Evolutionary conservation across 306 rosid genomes (phyloP).

Genomic region (Vigna unguiculata): DNA sequence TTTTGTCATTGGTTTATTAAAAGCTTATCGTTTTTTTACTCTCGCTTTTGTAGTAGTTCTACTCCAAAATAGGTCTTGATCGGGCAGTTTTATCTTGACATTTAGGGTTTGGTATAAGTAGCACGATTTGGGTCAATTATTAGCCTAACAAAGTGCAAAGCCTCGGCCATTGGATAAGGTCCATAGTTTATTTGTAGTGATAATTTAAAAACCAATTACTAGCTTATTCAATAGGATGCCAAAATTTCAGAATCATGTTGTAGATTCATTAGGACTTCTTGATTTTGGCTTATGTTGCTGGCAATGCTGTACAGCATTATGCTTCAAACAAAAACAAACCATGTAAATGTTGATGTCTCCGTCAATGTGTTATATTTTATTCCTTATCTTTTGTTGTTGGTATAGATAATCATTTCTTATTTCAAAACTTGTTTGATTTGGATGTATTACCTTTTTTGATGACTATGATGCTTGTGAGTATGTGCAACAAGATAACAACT

Average conservation of each 20-base stretch:
- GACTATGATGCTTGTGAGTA: conserved; percentile 11
- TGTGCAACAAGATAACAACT: background rate
- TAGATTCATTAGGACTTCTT: conserved; percentile 6
- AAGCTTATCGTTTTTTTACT: background rate
- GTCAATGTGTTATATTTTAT: background rate
- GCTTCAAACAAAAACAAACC: background rate
- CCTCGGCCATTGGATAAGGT: background rate
- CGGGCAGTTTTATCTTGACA: background rate
- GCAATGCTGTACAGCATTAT: background rate
- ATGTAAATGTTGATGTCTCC: background rate
- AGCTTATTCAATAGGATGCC: background rate
- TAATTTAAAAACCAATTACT: background rate
- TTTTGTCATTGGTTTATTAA: background rate
- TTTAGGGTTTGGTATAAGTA: background rate
- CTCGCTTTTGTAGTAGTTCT: background rate
- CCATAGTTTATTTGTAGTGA: background rate
- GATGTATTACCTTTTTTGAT: conserved; percentile 23
- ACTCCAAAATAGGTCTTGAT: background rate
- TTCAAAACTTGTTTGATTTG: conserved; percentile 22
- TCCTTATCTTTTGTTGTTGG: background rate
- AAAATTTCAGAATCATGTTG: background rate
- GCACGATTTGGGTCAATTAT: background rate
- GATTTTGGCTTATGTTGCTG: conserved; percentile 9
- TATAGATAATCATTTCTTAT: conserved; percentile 4
- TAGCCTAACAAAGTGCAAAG: background rate